Conservation (phyloP, 352 stramenopile species). For the Phytophthora ramorum region DNA sequence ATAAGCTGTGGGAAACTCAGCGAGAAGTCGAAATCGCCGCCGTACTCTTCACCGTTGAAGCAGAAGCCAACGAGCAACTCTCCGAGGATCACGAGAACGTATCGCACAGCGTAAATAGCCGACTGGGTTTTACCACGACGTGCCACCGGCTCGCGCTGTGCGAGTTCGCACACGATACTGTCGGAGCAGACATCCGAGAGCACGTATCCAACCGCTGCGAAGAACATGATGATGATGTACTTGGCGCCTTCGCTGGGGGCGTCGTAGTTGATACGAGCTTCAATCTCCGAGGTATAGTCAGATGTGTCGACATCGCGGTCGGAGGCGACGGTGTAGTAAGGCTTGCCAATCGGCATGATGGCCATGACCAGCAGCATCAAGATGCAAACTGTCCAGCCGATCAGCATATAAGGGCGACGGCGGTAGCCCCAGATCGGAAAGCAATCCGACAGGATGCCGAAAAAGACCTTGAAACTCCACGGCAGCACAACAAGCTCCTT, state of each 20-base stretch:
- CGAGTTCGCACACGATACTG: slow-evolving; percentile 64
- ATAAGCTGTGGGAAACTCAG: slow-evolving; percentile 52
- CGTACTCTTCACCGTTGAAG: slow-evolving; percentile 67
- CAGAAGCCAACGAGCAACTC: slow-evolving; percentile 52
- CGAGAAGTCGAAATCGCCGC: slow-evolving; percentile 52
- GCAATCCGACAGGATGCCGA: slow-evolving; percentile 41
- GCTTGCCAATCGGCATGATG: slow-evolving; percentile 43
- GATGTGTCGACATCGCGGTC: slow-evolving; percentile 32
- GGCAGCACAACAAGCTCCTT: slow-evolving; percentile 54
- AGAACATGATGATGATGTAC: slow-evolving; percentile 64
- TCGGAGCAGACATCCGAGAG: slow-evolving; percentile 70
- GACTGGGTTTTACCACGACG: slow-evolving; percentile 67
- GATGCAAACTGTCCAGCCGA: slow-evolving; percentile 60
- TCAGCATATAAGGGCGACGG: slow-evolving; percentile 66
- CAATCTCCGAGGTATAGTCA: slow-evolving; percentile 40
- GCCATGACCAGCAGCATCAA: slow-evolving; percentile 61
- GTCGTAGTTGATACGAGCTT: slow-evolving; percentile 48
- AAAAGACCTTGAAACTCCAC: slow-evolving; percentile 75
- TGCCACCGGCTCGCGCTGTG: slow-evolving; percentile 55
- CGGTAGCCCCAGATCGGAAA: slow-evolving; percentile 63
- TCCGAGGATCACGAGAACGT: slow-evolving; percentile 45
- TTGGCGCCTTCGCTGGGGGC: slow-evolving; percentile 41
- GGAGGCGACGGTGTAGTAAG: slow-evolving; percentile 55
- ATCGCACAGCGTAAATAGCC: slow-evolving; percentile 37
- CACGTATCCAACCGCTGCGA: slow-evolving; percentile 72